Conservation (phyloP, 1,284 basidiomycete species). For the Stygiomarasmius scandens region DNA sequence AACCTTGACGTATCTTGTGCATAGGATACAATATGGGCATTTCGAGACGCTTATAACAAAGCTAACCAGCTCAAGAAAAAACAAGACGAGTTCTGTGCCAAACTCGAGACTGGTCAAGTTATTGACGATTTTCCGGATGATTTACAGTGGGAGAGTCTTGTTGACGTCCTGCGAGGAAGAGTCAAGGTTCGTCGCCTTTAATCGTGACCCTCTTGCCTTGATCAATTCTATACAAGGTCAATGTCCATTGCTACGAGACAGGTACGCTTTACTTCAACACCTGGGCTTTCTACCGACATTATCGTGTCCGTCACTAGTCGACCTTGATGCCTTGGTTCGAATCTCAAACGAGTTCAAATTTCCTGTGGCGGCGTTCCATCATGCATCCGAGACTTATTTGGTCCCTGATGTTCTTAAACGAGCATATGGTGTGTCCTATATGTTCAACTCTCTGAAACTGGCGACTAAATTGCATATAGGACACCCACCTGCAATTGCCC, state of each 20-base stretch:
- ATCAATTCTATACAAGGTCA: slow-evolving; percentile 37
- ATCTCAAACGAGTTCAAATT: slow-evolving; percentile 82
- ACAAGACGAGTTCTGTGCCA: slow-evolving; percentile 74
- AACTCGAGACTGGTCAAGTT: slow-evolving; percentile 50
- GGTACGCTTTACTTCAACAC: background rate
- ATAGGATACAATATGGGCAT: slow-evolving; percentile 60
- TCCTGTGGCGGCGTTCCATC: slow-evolving; percentile 82
- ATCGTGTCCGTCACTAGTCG: slow-evolving; percentile 47
- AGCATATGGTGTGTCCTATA: slow-evolving; percentile 56
- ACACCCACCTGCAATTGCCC: slow-evolving; percentile 71
- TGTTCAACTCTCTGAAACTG: background rate
- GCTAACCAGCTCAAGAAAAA: slow-evolving; percentile 69
- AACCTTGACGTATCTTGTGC: slow-evolving; percentile 1
- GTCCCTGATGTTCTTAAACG: slow-evolving; percentile 79
- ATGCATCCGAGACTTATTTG: slow-evolving; percentile 86
- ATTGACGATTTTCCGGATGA: slow-evolving; percentile 73
- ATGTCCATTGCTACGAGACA: slow-evolving; percentile 77
- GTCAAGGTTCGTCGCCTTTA: slow-evolving; percentile 55
- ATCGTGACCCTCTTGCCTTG: background rate
- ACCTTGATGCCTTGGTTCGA: slow-evolving; percentile 73
- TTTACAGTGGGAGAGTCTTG: slow-evolving; percentile 80
- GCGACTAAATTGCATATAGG: slow-evolving; percentile 29
- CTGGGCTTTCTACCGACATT: too few relatives aligned
- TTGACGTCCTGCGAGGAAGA: slow-evolving; percentile 79
- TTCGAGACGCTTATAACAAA: slow-evolving; percentile 62